phyloP scores from a whole-genome alignment of 1,139 yeast species.

The Kazachstania sp. region DNA sequence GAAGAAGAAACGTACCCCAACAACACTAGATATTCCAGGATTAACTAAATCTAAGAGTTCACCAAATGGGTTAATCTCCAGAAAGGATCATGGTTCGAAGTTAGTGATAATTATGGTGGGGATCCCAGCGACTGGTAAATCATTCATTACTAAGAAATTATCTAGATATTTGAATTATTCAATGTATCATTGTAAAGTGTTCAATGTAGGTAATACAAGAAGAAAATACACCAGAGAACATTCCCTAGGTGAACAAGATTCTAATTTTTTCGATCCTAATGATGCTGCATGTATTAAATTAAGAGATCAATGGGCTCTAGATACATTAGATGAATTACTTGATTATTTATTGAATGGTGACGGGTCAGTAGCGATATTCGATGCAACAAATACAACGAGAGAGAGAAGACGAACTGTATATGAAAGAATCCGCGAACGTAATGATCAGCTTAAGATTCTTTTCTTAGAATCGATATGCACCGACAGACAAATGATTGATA shows the following conservation, averaged over 20 bases:
- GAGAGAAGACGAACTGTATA: slow-evolving; percentile 61
- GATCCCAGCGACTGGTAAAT: slow-evolving; percentile 85
- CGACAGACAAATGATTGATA: slow-evolving; percentile 65
- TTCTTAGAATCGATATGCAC: slow-evolving; percentile 85
- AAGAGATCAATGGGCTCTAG: slow-evolving; percentile 95
- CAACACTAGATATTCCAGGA: slow-evolving; percentile 88
- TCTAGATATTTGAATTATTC: slow-evolving; percentile 86
- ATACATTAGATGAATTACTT: slow-evolving; percentile 74
- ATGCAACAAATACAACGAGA: slow-evolving; percentile 88
- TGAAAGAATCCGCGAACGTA: slow-evolving; percentile 59
- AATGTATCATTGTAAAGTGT: slow-evolving; percentile 81
- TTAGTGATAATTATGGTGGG: slow-evolving; percentile 93
- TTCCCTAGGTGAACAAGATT: slow-evolving; percentile 43
- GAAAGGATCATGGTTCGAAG: slow-evolving; percentile 64
- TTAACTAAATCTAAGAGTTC: slow-evolving; percentile 74
- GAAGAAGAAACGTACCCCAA: slow-evolving; percentile 39
- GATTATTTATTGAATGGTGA: slow-evolving; percentile 72
- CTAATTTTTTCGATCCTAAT: slow-evolving; percentile 79
- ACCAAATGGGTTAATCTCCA: slow-evolving; percentile 75
- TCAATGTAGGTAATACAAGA: slow-evolving; percentile 91
- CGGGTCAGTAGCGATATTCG: slow-evolving; percentile 91
- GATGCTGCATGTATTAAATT: slow-evolving; percentile 55
- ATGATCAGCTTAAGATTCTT: slow-evolving; percentile 62
- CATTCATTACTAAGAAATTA: slow-evolving; percentile 82
- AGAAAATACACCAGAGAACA: slow-evolving; percentile 49